Base-by-base conservation (phyloP, 495 filamentous ascomycete species). In the Neurospora intermedia region DNA sequence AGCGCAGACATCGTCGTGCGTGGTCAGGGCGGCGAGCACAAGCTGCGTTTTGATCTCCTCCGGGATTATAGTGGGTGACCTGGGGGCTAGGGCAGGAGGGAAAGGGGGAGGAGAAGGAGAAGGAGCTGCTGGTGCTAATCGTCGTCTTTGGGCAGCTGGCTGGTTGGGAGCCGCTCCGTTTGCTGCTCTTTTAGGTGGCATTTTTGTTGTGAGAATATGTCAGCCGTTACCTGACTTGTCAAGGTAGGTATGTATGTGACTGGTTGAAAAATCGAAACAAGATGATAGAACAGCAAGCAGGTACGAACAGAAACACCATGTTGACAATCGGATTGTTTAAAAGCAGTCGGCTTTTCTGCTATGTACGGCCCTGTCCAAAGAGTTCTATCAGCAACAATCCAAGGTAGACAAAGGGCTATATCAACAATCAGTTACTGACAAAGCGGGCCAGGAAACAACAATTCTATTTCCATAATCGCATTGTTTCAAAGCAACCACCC, bases 21-120 rank as follows among this genome's bases (percentile, higher is more conserved):
- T 6, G 74, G 54, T 62, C 39, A 71, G 46, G 59, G 7, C 10
- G 3, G 16, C 6, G n/a, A 70, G 6, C 35, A 77, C 43, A 62
- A 77, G 70, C 35, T 74, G 40, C 40, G 54, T 40, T 13, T 45
- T 20, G 66, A 75, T 70, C 27, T 77, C 76, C 16, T 13, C 35
- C 18, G 76, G 72, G 0, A 77, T 71, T 18, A 6, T 15, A 35
- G 6, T 20, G 48, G 20, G 23, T 59, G 20, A 59, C 11, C 48
- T 23, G 20, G 20, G 11, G 20, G 11, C 48, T 15, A 11, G 48
- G 48, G 48, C 23, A 23, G 46, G 46, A 13, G 11, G 43, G n/a
- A 7, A 8, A 46, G 43, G 46, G 23, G 20, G 20, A 54, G 20
- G 46, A 27, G 48, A 20, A 54, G 20, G 46, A 27, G 48, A 11